Percentiles rank a stretch among this genome's conserved stretches.
Conservation (phyloP, 2,329 filamentous ascomycete species). For the Colletotrichum australisinense region DNA sequence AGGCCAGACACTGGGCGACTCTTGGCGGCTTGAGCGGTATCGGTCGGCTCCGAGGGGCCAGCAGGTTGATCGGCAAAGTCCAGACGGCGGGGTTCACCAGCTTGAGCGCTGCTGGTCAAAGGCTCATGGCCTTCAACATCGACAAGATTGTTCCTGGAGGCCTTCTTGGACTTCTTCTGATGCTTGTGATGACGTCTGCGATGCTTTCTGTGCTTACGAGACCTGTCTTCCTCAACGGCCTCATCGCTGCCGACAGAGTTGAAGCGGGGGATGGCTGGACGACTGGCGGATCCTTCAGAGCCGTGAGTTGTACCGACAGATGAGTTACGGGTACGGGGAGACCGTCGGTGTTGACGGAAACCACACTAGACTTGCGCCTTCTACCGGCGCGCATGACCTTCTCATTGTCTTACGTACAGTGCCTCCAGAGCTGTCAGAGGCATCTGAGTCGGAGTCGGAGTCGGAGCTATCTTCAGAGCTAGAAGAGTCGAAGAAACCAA, state of each 20-base stretch:
- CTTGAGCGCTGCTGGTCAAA: constrained; percentile 44
- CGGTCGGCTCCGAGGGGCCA: constrained; percentile 44
- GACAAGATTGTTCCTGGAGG: constrained; percentile 51
- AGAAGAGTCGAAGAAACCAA: constrained; percentile 83
- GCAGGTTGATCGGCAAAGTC: constrained; percentile 63
- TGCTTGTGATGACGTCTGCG: constrained; percentile 53
- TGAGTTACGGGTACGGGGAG: constrained; percentile 49
- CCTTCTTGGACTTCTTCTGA: constrained; percentile 57
- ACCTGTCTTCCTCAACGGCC: constrained; percentile 57
- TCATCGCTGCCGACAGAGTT: constrained; percentile 55
- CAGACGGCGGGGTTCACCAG: constrained; percentile 64
- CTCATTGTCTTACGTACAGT: constrained; percentile 82
- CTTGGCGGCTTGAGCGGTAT: constrained; percentile 35
- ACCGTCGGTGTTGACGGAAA: constrained; percentile 70
- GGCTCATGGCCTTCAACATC: constrained; percentile 40
- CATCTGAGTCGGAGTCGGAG: constrained; percentile 77
- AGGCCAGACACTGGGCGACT: constrained; percentile 62
- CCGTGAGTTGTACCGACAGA: constrained; percentile 55
- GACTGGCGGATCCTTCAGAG: constrained; percentile 52
- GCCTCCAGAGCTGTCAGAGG: constrained; percentile 62
- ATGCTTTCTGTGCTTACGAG: constrained; percentile 46
- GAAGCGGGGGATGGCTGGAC: constrained; percentile 49
- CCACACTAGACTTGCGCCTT: constrained; percentile 81
- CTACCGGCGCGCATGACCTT: constrained; percentile 77
- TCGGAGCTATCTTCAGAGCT: constrained; percentile 66